A percentile compares a stretch with the other conserved stretches of the same genome.
Evolutionary conservation across 2,329 filamentous ascomycete genomes (phyloP).

Genomic region (Magnaporthiopsis rhizophila): DNA sequence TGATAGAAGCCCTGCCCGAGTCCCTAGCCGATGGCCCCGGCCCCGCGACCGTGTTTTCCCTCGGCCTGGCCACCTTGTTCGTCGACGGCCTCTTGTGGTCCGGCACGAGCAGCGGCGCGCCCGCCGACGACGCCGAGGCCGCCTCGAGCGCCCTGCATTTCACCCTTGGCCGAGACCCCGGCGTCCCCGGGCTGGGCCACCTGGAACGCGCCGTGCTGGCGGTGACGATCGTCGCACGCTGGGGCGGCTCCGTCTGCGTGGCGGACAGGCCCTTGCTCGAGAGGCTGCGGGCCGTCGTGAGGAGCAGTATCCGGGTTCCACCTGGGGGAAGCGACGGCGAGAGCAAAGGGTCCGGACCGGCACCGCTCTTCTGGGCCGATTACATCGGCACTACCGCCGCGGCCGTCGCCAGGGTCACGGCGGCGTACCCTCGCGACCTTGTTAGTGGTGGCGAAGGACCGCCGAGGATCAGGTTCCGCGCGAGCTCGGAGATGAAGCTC

Average conservation of each 20-base stretch:
- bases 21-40: constrained; percentile 18
- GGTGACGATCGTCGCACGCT: constrained; percentile 64
- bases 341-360: constrained; percentile 27
- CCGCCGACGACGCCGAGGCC: constrained; percentile 42
- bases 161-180: constrained; percentile 60
- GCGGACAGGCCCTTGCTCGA: constrained; percentile 35
- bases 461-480: neutral
- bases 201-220: constrained; percentile 62
- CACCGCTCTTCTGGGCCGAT: constrained; percentile 40
- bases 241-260: constrained; percentile 54
- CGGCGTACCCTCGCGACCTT: constrained; percentile 28
- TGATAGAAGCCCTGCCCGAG: constrained; percentile 21
- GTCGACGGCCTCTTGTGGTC: constrained; percentile 39
- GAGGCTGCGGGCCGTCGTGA: constrained; percentile 33
- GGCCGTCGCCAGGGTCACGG: constrained; percentile 33
- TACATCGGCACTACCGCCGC: constrained; percentile 42
- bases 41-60: constrained; percentile 28
- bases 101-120: constrained; percentile 27
- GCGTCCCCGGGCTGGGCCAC: constrained; percentile 67
- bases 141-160: constrained; percentile 65
- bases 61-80: constrained; percentile 37
- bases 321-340: constrained; percentile 27
- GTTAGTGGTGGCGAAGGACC: neutral
- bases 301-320: no score
- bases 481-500: neutral